phyloP scores from a whole-genome alignment of 2,329 filamentous ascomycete genomes.

The Fusarium temperatum region DNA sequence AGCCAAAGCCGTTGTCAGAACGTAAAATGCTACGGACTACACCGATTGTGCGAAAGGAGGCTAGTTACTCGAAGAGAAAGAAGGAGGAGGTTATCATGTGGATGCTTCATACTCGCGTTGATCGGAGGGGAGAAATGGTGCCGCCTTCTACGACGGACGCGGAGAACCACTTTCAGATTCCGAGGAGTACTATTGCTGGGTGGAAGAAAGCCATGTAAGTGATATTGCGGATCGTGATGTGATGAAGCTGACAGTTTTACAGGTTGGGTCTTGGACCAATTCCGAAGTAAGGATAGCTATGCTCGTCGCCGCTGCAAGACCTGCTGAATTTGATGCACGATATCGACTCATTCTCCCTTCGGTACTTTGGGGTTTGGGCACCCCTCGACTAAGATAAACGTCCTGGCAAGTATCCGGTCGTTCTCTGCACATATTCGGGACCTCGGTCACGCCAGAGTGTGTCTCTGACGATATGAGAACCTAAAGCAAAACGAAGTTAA shows the following conservation, averaged over 20 bases:
- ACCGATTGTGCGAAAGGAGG: constrained; percentile 18
- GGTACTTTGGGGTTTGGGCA: too few species aligned
- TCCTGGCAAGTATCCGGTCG: too few species aligned
- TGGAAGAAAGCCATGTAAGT: constrained; percentile 8
- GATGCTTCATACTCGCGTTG: constrained; percentile 4
- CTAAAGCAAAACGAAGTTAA: too few species aligned
- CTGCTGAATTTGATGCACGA: too few species aligned
- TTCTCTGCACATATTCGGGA: too few species aligned
- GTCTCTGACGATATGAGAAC: too few species aligned
- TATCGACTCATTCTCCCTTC: too few species aligned
- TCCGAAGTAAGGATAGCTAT: background rate
- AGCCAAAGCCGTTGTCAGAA: constrained; percentile 20
- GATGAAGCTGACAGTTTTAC: background rate
- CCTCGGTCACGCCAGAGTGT: too few species aligned
- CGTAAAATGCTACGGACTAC: background rate
- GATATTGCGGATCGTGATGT: background rate
- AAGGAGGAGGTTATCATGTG: constrained; percentile 17
- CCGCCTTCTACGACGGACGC: constrained; percentile 8
- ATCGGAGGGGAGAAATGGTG: background rate
- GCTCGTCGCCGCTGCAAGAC: too few species aligned
- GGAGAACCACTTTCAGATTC: constrained; percentile 14
- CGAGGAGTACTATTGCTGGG: constrained; percentile 14
- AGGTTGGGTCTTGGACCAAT: constrained; percentile 10
- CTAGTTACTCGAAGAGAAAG: constrained; percentile 15
- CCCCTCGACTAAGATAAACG: too few species aligned